Percentiles rank a stretch among this genome's conserved stretches.
These are phyloP conservation scores for Sphaerulina vaccinii DNA, from an alignment of 2,329 filamentous ascomycete genomes.

Conservation along the genomic window DNA sequence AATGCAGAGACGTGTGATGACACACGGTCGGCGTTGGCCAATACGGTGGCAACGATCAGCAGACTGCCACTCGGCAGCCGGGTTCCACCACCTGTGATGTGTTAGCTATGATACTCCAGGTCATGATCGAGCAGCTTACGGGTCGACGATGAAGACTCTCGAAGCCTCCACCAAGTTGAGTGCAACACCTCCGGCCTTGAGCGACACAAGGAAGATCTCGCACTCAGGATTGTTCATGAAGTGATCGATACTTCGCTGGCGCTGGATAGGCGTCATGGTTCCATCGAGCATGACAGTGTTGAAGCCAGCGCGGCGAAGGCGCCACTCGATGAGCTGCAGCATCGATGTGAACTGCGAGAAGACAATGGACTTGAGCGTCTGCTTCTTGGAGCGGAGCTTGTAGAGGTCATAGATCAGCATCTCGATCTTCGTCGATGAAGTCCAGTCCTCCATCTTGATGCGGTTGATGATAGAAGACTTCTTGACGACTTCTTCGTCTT, in stretches of 20 bases:
- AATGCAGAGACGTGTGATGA: constrained; percentile 90
- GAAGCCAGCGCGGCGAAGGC: constrained; percentile 91
- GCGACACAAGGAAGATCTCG: constrained; percentile 91
- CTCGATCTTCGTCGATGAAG: constrained; percentile 96
- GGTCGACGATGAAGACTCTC: constrained; percentile 92
- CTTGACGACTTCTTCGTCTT: constrained; percentile 82
- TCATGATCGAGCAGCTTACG: constrained; percentile 52
- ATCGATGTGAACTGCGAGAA: constrained; percentile 98
- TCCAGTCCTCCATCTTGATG: constrained; percentile 99
- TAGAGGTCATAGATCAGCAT: constrained; percentile 92
- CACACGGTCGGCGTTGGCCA: constrained; percentile 88
- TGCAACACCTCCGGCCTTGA: constrained; percentile 94
- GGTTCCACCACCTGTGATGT: constrained; percentile 80
- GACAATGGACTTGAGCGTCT: constrained; percentile 93
- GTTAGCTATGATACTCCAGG: constrained; percentile 9
- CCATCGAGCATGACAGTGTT: constrained; percentile 98
- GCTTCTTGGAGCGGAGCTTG: constrained; percentile 85
- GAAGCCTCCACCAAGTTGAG: constrained; percentile 94
- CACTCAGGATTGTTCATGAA: constrained; percentile 96
- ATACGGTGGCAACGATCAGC: constrained; percentile 86
- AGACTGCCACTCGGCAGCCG: constrained; percentile 99
- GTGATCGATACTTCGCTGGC: constrained; percentile 89
- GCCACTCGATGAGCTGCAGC: constrained; percentile 96
- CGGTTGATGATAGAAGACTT: constrained; percentile 98
- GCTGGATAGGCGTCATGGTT: constrained; percentile 88